These are phyloP conservation scores for Hemisphaericaspora nanyangensis DNA, from an alignment of 805 yeast genomes.

Conservation along the genomic window DNA sequence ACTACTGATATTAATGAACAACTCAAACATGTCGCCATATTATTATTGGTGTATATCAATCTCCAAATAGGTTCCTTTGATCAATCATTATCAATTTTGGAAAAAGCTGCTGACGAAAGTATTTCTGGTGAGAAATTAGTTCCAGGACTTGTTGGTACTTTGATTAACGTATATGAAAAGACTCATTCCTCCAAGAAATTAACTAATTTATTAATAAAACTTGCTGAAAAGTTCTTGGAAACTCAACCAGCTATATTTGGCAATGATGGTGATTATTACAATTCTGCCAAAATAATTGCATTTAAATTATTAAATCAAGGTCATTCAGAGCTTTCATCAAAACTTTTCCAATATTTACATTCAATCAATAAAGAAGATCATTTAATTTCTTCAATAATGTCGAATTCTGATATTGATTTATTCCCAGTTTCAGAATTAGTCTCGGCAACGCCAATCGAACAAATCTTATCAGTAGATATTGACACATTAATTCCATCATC, in stretches of 20 bases:
- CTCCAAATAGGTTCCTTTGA: slow-evolving; percentile 17
- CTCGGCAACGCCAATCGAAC: slow-evolving; percentile 21
- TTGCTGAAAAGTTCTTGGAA: slow-evolving; percentile 14
- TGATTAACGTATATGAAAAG: slow-evolving; percentile 48
- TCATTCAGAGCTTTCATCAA: slow-evolving; percentile 9
- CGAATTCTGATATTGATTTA: slow-evolving; percentile 16
- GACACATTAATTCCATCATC: slow-evolving; percentile 20
- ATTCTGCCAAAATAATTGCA: slow-evolving; percentile 27
- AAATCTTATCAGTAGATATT: slow-evolving; percentile 28
- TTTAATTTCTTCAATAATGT: slow-evolving; percentile 20
- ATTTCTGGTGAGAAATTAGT: slow-evolving; percentile 21
- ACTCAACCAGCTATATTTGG: slow-evolving; percentile 7
- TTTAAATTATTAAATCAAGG: slow-evolving; percentile 23
- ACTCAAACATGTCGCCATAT: slow-evolving; percentile 19
- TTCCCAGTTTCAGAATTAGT: slow-evolving; percentile 21
- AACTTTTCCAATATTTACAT: slow-evolving; percentile 20
- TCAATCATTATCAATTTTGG: slow-evolving; percentile 33
- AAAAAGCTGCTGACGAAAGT: slow-evolving; percentile 19
- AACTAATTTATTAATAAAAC: slow-evolving; percentile 12
- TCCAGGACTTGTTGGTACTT: slow-evolving; percentile 50
- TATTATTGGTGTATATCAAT: slow-evolving; percentile 27
- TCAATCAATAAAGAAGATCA: slow-evolving; percentile 19
- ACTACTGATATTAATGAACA: not conserved
- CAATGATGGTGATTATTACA: slow-evolving; percentile 16
- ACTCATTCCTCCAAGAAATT: slow-evolving; percentile 35